phyloP scores from a whole-genome alignment of 192 early-diverging fungal species.

The Coemansia sp. region DNA sequence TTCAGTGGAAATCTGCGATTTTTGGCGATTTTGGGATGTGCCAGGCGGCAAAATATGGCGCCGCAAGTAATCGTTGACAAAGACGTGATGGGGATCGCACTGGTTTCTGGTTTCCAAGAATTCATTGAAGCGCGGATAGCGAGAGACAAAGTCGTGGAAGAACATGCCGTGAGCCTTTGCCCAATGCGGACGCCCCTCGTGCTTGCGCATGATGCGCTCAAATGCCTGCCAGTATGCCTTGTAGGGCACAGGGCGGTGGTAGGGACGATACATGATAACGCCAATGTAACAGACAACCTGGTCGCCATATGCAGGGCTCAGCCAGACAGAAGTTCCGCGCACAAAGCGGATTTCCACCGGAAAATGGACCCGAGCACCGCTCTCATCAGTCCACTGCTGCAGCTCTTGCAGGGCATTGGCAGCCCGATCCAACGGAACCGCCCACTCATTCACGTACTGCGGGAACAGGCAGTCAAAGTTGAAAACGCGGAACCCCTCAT shows the following conservation, averaged over 20 bases:
- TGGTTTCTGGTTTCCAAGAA: conserved; percentile 56
- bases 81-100: conserved; percentile 67
- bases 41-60: conserved; percentile 56
- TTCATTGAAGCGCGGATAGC: conserved; percentile 64
- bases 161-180: conserved; percentile 69
- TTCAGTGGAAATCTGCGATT: conserved; percentile 2
- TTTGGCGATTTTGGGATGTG: neutral
- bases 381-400: conserved; percentile 54
- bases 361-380: conserved; percentile 60
- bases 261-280: conserved; percentile 74
- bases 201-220: conserved; percentile 68
- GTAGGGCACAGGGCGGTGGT: conserved; percentile 64
- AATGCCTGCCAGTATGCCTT: conserved; percentile 68
- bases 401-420: conserved; percentile 57
- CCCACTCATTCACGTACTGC: conserved; percentile 79
- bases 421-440: conserved; percentile 61
- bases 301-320: conserved; percentile 62
- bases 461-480: conserved; percentile 70
- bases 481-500: conserved; percentile 64
- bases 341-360: conserved; percentile 72
- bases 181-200: conserved; percentile 72
- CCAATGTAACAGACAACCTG: conserved; percentile 72
- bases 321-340: conserved; percentile 56
- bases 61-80: conserved; percentile 69
- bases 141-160: conserved; percentile 47